A percentile compares a stretch with the other conserved stretches of the same genome.
phyloP scores from a whole-genome alignment of 768 basidiomycete genomes.

The Amanita rimosa region DNA sequence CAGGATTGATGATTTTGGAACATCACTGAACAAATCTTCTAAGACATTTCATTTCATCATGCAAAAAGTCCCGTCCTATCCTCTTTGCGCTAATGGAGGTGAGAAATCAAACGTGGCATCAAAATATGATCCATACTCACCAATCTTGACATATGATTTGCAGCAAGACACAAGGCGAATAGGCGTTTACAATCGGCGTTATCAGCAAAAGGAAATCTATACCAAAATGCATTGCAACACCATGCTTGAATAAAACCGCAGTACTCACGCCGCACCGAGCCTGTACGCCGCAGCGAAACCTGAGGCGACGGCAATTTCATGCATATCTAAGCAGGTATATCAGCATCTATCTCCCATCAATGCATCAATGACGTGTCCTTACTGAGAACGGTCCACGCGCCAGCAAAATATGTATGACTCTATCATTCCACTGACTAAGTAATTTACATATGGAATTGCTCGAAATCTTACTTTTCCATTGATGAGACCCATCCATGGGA shows the following conservation, averaged over 20 bases:
- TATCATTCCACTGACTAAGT: conserved; percentile 1
- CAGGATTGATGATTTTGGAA: neutral
- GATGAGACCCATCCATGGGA: conserved; percentile 27
- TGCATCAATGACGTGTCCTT: neutral
- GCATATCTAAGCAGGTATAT: conserved; percentile 18
- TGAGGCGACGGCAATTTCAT: conserved; percentile 27
- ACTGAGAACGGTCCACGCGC: conserved; percentile 27
- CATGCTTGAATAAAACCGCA: neutral
- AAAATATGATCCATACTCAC: neutral
- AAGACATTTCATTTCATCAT: neutral
- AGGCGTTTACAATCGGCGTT: conserved; percentile 19
- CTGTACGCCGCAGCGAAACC: conserved; percentile 26
- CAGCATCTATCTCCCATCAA: neutral
- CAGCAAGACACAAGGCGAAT: conserved; percentile 18
- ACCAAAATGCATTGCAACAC: neutral
- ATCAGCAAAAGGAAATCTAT: conserved; percentile 21
- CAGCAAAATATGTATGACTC: conserved; percentile 23
- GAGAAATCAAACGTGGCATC: neutral
- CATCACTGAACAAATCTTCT: neutral
- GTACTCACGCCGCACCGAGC: conserved; percentile 22
- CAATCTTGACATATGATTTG: conserved; percentile 13
- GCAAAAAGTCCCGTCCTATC: conserved; percentile 5
- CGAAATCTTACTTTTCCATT: conserved; percentile 18
- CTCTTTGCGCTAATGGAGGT: conserved; percentile 4
- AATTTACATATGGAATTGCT: neutral